phyloP scores from a whole-genome alignment of 805 yeast genomes.

The Clavispora phyllophila region DNA sequence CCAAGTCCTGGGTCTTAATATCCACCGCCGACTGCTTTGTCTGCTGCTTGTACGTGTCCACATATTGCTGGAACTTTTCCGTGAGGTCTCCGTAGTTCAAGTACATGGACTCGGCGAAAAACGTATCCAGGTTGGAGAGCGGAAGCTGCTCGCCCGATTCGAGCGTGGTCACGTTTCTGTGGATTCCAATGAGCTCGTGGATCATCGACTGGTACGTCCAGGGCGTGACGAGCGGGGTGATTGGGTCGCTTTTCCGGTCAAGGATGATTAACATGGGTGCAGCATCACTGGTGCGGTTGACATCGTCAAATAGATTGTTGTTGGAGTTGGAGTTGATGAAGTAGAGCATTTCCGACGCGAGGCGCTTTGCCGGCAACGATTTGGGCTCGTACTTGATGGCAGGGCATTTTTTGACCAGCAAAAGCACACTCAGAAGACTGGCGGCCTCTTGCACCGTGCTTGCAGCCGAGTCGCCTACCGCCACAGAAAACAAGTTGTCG shows the following conservation, averaged over 20 bases:
- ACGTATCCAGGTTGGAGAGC: slow-evolving; percentile 62
- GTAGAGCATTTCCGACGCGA: slow-evolving; percentile 63
- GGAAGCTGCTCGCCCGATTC: slow-evolving; percentile 43
- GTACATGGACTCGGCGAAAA: slow-evolving; percentile 76
- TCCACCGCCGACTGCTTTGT: slow-evolving; percentile 61
- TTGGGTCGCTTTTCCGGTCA: slow-evolving; percentile 86
- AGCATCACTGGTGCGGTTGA: slow-evolving; percentile 53
- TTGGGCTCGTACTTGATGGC: slow-evolving; percentile 71
- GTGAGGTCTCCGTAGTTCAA: slow-evolving; percentile 93
- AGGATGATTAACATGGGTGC: slow-evolving; percentile 71
- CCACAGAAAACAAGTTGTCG: slow-evolving; percentile 50
- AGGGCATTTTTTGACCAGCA: slow-evolving; percentile 76
- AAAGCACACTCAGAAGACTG: slow-evolving; percentile 48
- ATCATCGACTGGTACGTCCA: slow-evolving; percentile 99
- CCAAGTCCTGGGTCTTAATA: slow-evolving; percentile 60
- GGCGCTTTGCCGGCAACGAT: slow-evolving; percentile 56
- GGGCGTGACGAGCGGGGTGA: slow-evolving; percentile 87
- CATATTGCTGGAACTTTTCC: slow-evolving; percentile 79
- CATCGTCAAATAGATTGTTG: slow-evolving; percentile 59
- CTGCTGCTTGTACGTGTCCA: slow-evolving; percentile 71
- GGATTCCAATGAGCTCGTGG: slow-evolving; percentile 82
- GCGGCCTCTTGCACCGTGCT: slow-evolving; percentile 31
- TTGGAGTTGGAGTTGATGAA: slow-evolving; percentile 52
- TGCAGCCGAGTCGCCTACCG: slow-evolving; percentile 15
- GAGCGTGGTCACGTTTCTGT: slow-evolving; percentile 73